Base-by-base conservation (phyloP, 1,284 basidiomycete genomes). In the Puccinia polysora region DNA sequence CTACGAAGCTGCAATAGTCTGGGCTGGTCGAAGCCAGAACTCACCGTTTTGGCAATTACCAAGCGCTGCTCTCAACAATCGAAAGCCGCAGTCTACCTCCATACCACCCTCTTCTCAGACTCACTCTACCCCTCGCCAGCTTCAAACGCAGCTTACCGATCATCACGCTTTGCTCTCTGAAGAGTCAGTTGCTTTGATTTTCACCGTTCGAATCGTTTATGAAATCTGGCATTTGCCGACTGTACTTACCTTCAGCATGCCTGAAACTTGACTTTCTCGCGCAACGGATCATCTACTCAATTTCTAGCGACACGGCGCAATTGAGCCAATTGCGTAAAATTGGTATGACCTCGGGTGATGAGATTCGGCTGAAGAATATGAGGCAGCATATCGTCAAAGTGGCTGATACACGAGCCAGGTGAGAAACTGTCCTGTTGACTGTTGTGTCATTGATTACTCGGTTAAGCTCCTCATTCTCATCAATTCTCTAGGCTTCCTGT, bases 1-100 rank as follows among this genome's bases (percentile, higher is more conserved):
- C 6, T 87, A 97, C 64, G 89, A 93, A 74, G 88, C 89, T 0
- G 89, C 91, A 0, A 85, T 94, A 6, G 83, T 86, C 63, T 96
- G 92, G 92, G 91, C 92, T 0, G 88, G 88, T 84, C 88, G 76
- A 32, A 74, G 75, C 25, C 53, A 67, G 45, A 32, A 25, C 23
- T 73, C 70, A 20, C 32, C 62, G 0, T 73, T 73, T 40, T 73
- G 70, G 70, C 50, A 59, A 49, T 25, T 65, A n/a, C 23, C 64
- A 43, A 65, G 50, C 53, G 50, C 50, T n/a, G 38, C 64, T 25
- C 32, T 40, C 18, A 65, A 65, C 12, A 65, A 38, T 25, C 49
- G 20, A 10, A 23, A 20, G 25, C 49, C 64, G 32, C 64, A 53
- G 28, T 53, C 64, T 30, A 55, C 14, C 49, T 53, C 64, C 30